These are phyloP conservation scores for Penicillium crystallinum DNA, from an alignment of 495 filamentous ascomycete species.

Conservation along the genomic window DNA sequence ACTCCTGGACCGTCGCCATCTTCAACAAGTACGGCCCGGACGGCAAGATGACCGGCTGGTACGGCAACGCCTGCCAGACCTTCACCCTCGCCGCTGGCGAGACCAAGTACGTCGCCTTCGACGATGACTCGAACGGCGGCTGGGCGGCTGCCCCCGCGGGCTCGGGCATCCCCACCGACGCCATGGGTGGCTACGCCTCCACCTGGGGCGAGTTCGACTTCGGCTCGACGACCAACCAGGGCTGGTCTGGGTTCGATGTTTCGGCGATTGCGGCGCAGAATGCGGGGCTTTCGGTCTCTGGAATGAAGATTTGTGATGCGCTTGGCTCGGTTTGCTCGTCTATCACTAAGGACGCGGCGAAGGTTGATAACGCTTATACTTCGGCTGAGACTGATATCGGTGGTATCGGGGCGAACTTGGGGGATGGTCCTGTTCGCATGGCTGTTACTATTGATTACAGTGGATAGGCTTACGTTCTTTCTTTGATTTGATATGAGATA, in stretches of 20 bases:
- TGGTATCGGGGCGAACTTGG: slow-evolving; percentile 39
- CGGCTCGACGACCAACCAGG: slow-evolving; percentile 27
- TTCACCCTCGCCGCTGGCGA: slow-evolving; percentile 40
- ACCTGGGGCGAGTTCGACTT: slow-evolving; percentile 47
- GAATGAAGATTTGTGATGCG: slow-evolving; percentile 33
- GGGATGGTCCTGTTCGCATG: slow-evolving; percentile 25
- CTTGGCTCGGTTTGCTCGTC: slow-evolving; percentile 27
- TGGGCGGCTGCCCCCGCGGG: slow-evolving; percentile 33
- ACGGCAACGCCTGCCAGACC: slow-evolving; percentile 33
- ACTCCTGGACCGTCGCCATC: slow-evolving; percentile 40
- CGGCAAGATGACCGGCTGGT: slow-evolving; percentile 37
- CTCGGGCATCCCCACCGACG: slow-evolving; percentile 26
- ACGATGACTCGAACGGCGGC: slow-evolving; percentile 40
- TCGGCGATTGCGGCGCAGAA: slow-evolving; percentile 35
- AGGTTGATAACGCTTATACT: slow-evolving; percentile 36
- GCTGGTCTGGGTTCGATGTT: slow-evolving; percentile 42
- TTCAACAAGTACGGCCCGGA: slow-evolving; percentile 50
- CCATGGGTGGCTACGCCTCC: slow-evolving; percentile 30
- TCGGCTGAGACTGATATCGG: slow-evolving; percentile 28
- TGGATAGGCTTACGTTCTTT: slow-evolving; percentile 14
- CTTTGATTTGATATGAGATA: slow-evolving; percentile 5
- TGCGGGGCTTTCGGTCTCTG: slow-evolving; percentile 27
- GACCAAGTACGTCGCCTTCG: slow-evolving; percentile 43
- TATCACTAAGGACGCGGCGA: slow-evolving; percentile 22
- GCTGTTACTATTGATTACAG: slow-evolving; percentile 29